These are phyloP conservation scores for Dendrocalamus latiflorus DNA, from an alignment of 202 grass and related monocot species.

Conservation along the genomic window DNA sequence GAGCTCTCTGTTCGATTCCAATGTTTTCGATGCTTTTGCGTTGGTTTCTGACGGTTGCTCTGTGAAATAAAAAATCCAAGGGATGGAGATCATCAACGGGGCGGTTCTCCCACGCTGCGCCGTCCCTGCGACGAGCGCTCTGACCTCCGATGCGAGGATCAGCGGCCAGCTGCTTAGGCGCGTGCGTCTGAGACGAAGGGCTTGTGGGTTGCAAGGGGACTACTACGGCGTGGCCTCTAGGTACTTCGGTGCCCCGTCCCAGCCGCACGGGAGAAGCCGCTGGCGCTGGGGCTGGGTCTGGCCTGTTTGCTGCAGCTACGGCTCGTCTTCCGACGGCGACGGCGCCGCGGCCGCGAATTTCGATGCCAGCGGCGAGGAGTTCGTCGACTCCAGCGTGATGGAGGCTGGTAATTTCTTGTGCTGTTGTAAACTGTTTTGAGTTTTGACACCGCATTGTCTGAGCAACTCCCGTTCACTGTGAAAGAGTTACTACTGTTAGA, in stretches of 20 bases:
- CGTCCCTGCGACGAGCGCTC: constrained; percentile 15
- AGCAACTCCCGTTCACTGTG: neutral
- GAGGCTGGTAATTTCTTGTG: constrained; percentile 62
- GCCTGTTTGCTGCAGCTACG: constrained; percentile 48
- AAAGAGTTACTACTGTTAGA: neutral
- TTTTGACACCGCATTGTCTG: neutral
- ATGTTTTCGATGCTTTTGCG: neutral
- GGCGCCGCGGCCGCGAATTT: constrained; percentile 65
- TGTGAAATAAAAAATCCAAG: neutral
- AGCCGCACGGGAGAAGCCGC: constrained; percentile 23
- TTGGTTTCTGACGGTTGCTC: neutral
- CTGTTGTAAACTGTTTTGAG: neutral
- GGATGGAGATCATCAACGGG: constrained; percentile 54
- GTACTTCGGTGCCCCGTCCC: constrained; percentile 19
- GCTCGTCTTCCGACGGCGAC: constrained; percentile 73
- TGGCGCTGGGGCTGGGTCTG: constrained; percentile 28
- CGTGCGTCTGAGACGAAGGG: constrained; percentile 23
- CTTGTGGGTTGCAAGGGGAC: neutral
- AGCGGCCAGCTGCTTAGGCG: constrained; percentile 32
- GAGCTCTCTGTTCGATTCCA: neutral
- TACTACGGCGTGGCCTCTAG: constrained; percentile 19
- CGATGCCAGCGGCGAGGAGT: constrained; percentile 80
- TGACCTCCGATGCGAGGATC: constrained; percentile 30
- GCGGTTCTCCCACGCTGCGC: constrained; percentile 36
- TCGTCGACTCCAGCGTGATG: constrained; percentile 77